Evolutionary conservation across 768 basidiomycete species (phyloP), one percentile per base, ranked within the genome.

Genomic region (Boletus patriciae): DNA sequence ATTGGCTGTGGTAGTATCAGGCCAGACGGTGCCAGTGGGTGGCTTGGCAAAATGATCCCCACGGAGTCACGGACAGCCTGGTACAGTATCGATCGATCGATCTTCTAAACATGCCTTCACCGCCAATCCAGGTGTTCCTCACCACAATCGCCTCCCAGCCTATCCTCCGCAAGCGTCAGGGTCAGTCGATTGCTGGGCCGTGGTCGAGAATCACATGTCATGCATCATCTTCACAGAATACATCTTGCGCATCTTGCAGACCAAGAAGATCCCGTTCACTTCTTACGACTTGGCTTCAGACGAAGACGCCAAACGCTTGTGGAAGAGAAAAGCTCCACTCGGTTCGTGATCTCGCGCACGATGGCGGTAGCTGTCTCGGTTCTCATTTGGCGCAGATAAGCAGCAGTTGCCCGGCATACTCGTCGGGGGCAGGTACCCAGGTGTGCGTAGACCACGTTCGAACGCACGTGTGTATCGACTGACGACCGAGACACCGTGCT

Each of bases 131-230:
- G 64, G 68, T 74, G 40, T 93, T 91, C 70, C 80, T 93, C 52
- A 94, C 92, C n/a, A 94, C 92, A 16, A 93, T 94, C 60, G 88
- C 87, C 3, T 90, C 89, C 46, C 87, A 92, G 66, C 84, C 88
- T 2, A 80, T 82, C 49, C 78, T 94, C 58, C 78, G 92, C 61
- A 84, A 88, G 63, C 84, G 89, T 25, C 92, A 94, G 83, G 90
- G 91, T 86, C 44, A 33, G 70, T 60, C 15, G 40, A 52, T 53
- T 8, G 16, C 34, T 3, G 41, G 6, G 19, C 18, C 23, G 18
- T 37, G 18, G 13, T 48, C 19, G 19, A 54, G 19, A 21, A 36
- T 47, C 44, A 46, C 36, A 21, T 31, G 31, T 34, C 7, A 50
- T 36, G 21, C 40, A 41, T 42, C 15, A 8, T 50, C 38, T 33